Evolutionary conservation across 2,329 filamentous ascomycete species (phyloP), one percentile per base, ranked within the genome.

Genomic region (Meredithiella fracta): DNA sequence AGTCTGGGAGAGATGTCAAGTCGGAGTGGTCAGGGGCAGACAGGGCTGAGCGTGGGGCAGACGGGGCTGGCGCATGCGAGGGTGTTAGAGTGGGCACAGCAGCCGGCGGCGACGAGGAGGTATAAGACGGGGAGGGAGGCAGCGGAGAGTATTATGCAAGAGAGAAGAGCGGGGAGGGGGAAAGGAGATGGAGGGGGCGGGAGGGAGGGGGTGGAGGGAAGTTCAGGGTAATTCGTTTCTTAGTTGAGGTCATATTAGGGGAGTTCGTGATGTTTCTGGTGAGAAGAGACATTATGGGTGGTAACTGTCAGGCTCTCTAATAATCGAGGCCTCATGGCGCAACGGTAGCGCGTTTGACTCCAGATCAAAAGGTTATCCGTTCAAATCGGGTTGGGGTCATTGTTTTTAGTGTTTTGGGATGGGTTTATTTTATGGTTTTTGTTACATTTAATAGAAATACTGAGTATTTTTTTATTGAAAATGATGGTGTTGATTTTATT

Each of bases 331-430:
- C 57, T 42, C 54, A 56, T 56, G 55, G 50, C 42, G 26, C 40
- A 59, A 58, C 58, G 57, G 57, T 59, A 59, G 57, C 57, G 54
- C 54, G 57, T 59, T 59, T 59, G 54, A 59, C 57, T 59, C 57
- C 57, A 56, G 57, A 59, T 59, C 53, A 59, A 59, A 59, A 59
- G 57, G 57, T 59, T 59, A 59, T 59, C 57, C 54, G 54, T 59
- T 59, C 53, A 59, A 59, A 59, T 59, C 57, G 54, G 57, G 57
- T 59, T 59, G 57, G 57, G 57, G 54, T 59, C 53, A 40, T 38
- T 50, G n/a, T 22, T 52, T 37, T 52, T 23, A 20, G 14, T 52
- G 14, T 14, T 52, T 52, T 34, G 5, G 5, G 29, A 11, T 34
- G 29, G 29, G n/a, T n/a, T n/a, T n/a, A n/a, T n/a, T n/a, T n/a